A percentile compares a stretch with the other conserved stretches of the same genome.
Conservation (phyloP, 345 rosid species). For the Arabis alpina region DNA sequence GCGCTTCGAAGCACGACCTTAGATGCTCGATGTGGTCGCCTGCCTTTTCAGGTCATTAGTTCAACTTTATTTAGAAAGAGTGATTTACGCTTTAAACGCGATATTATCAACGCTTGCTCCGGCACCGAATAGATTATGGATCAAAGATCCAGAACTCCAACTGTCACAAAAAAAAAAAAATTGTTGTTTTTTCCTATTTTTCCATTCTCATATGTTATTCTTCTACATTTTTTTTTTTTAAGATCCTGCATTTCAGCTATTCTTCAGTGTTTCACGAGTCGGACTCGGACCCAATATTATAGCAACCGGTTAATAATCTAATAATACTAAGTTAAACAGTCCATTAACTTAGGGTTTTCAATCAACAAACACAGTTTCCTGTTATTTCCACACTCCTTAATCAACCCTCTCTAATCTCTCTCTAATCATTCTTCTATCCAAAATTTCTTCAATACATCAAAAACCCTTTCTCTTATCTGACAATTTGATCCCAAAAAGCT, state of each 20-base stretch:
- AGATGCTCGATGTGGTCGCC: no score
- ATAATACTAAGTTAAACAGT: background rate
- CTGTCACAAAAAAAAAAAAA: no score
- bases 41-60: no score
- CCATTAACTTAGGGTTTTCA: constrained; percentile 23
- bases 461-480: constrained; percentile 12
- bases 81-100: no score
- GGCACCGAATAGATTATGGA: no score
- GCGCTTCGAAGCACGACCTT: no score
- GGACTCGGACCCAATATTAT: constrained; percentile 1
- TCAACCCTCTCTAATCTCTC: background rate
- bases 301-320: background rate
- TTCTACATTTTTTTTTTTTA: no score
- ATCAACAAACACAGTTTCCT: background rate
- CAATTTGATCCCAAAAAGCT: constrained; percentile 19
- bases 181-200: background rate
- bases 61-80: no score
- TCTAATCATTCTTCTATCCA: constrained; percentile 51
- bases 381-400: constrained; percentile 48
- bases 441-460: constrained; percentile 47
- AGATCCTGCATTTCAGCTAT: background rate
- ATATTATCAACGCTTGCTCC: no score
- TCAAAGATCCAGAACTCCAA: no score
- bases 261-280: background rate
- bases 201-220: background rate